These are phyloP conservation scores for Przewalskia tangutica DNA, from an alignment of 257 asterid species.

Conservation along the genomic window DNA sequence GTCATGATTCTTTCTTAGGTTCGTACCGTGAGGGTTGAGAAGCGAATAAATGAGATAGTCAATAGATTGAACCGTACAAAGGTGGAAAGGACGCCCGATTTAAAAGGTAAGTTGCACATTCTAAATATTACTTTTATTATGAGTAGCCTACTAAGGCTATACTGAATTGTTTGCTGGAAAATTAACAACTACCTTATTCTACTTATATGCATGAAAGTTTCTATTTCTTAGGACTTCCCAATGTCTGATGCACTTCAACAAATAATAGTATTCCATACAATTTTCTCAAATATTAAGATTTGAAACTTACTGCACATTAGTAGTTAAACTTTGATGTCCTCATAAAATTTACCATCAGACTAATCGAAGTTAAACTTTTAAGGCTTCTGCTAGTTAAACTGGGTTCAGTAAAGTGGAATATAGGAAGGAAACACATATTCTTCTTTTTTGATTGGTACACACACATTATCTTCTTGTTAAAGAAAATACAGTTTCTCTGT, in stretches of 20 bases:
- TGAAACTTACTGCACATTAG: not conserved
- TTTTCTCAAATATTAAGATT: not conserved
- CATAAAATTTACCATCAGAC: not conserved
- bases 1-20: constrained; percentile 36
- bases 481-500: not conserved
- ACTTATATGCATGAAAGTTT: not conserved
- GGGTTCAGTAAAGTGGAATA: not conserved
- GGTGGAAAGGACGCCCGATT: constrained; percentile 87
- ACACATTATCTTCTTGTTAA: not conserved
- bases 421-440: not conserved
- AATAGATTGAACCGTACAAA: constrained; percentile 90
- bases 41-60: constrained; percentile 80
- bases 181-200: not conserved
- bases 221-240: not conserved
- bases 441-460: not conserved
- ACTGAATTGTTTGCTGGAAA: not conserved
- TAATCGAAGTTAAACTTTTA: not conserved
- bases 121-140: not conserved
- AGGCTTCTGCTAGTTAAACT: not conserved
- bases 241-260: not conserved
- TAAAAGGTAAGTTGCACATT: constrained; percentile 50
- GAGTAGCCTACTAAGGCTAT: not conserved
- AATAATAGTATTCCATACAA: not conserved
- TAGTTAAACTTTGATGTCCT: not conserved
- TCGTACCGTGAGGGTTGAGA: constrained; percentile 82